Evolutionary conservation across 495 filamentous ascomycete species (phyloP).

Genomic region (Neurospora tetrasperma): DNA sequence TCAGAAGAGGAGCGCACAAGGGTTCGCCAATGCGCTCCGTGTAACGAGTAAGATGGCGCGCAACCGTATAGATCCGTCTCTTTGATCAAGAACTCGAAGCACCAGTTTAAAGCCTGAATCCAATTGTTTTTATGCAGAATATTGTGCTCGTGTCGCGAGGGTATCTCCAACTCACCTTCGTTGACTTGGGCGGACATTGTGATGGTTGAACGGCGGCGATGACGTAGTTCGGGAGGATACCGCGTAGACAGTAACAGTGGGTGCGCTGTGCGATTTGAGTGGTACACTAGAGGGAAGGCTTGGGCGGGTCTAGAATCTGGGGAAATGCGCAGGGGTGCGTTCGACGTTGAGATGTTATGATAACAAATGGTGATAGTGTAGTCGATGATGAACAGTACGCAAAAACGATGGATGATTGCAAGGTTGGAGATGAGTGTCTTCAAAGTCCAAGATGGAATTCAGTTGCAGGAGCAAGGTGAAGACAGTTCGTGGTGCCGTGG

Average conservation of each 20-base stretch:
- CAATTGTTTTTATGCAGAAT: not conserved
- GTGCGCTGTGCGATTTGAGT: not conserved
- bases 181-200: constrained; percentile 27
- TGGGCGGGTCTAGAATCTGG: not conserved
- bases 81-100: not conserved
- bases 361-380: not conserved
- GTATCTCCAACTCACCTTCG: constrained; percentile 27
- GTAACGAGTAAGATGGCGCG: not conserved
- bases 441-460: not conserved
- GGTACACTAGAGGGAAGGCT: not conserved
- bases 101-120: not conserved
- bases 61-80: not conserved
- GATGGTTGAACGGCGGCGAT: constrained; percentile 5
- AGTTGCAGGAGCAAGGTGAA: not conserved
- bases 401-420: not conserved
- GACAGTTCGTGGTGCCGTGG: not conserved
- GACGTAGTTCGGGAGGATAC: not conserved
- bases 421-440: not conserved
- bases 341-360: not conserved
- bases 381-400: not conserved
- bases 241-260: not conserved
- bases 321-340: not conserved
- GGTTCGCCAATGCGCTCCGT: not conserved
- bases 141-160: not conserved
- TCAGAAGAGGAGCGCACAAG: not conserved